phyloP scores from a whole-genome alignment of 1,284 basidiomycete genomes.

The Trametes hirsuta region DNA sequence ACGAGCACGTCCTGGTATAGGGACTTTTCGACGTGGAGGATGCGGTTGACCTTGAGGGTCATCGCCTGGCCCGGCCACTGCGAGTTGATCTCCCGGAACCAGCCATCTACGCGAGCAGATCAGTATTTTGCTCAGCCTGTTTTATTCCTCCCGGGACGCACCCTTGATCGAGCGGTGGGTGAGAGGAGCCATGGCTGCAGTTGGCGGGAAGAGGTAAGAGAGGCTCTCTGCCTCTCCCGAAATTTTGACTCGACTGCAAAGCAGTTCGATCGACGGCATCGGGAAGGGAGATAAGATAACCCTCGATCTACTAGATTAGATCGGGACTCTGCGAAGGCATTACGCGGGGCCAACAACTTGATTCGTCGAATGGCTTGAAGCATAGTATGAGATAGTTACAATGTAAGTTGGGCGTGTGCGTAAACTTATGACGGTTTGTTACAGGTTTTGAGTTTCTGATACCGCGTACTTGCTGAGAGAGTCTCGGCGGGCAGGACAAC shows the following conservation, averaged over 20 bases:
- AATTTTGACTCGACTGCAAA: slow-evolving; percentile 13
- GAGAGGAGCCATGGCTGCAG: slow-evolving; percentile 38
- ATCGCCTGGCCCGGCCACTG: slow-evolving; percentile 99
- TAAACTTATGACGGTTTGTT: no score
- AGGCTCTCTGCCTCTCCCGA: neutral
- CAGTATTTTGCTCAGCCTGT: neutral
- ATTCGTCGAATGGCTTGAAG: no score
- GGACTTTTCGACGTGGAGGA: slow-evolving; percentile 93
- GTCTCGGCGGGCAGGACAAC: no score
- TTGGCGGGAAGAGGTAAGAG: slow-evolving; percentile 1
- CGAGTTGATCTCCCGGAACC: slow-evolving; percentile 96
- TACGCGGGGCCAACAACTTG: no score
- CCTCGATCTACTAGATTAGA: neutral
- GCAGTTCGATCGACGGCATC: neutral
- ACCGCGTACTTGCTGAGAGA: no score
- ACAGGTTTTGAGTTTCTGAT: no score
- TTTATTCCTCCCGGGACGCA: slow-evolving; percentile 14
- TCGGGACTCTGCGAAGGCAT: neutral
- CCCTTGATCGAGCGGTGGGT: slow-evolving; percentile 44
- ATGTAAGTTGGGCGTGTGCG: no score
- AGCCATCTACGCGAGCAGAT: slow-evolving; percentile 70
- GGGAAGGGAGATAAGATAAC: slow-evolving; percentile 12
- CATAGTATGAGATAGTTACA: no score
- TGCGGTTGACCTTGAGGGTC: slow-evolving; percentile 94
- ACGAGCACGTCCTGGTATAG: slow-evolving; percentile 96